Evolutionary conservation across 176 grass and related monocot species (phyloP).

Genomic region (Phyllostachys edulis): DNA sequence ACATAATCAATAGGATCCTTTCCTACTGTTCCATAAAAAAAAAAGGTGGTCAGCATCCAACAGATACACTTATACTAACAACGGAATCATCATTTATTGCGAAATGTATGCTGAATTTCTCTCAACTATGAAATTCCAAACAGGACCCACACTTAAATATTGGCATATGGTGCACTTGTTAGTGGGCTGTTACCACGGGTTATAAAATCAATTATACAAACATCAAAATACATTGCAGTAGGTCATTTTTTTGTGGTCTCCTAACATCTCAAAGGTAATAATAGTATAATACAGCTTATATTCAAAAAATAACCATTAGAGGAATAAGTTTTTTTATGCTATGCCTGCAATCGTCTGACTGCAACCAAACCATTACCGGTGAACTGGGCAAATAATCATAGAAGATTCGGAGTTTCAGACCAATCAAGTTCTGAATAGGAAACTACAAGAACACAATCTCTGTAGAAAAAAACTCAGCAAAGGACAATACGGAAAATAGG

Average conservation of each 20-base stretch:
- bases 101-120: background rate
- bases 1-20: background rate
- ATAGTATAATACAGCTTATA: background rate
- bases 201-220: background rate
- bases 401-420: background rate
- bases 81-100: background rate
- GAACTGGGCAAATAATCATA: background rate
- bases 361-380: background rate
- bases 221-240: background rate
- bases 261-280: background rate
- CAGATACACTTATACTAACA: background rate
- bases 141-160: background rate
- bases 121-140: background rate
- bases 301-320: background rate
- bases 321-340: background rate
- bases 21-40: background rate
- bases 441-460: background rate
- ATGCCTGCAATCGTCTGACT: background rate
- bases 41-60: background rate
- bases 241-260: background rate
- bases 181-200: background rate
- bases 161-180: background rate
- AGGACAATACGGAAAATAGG: background rate
- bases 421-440: conserved; percentile 13
- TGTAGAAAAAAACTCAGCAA: background rate